Evolutionary conservation across 208 protist genomes (phyloP).

Genomic region (Trypanosoma avium): DNA sequence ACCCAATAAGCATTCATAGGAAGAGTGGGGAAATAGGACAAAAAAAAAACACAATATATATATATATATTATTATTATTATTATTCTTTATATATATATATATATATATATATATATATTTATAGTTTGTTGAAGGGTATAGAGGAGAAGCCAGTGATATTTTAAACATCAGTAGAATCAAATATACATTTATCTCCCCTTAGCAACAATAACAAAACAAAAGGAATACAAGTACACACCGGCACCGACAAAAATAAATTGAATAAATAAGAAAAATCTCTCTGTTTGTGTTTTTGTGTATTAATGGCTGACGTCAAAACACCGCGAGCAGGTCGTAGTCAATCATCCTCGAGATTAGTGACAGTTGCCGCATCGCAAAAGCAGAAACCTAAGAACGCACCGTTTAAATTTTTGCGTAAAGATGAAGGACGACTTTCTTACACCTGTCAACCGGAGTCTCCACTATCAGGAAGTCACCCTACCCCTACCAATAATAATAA

Average conservation of each 20-base stretch:
- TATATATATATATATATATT: no score
- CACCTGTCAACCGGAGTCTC: slow-evolving; percentile 20
- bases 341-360: slow-evolving; percentile 34
- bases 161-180: slow-evolving; percentile 2
- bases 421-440: slow-evolving; percentile 87
- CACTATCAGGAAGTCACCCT: slow-evolving; percentile 5
- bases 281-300: no score
- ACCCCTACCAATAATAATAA: slow-evolving; percentile 1
- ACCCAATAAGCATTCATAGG: no score
- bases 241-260: not conserved
- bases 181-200: not conserved
- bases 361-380: slow-evolving; percentile 68
- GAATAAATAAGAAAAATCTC: not conserved
- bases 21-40: no score
- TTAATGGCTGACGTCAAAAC: slow-evolving; percentile 22
- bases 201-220: no score
- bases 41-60: no score
- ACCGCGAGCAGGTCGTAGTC: slow-evolving; percentile 18
- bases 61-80: no score
- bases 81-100: no score
- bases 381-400: slow-evolving; percentile 60
- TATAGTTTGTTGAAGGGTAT: no score
- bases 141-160: no score
- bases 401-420: slow-evolving; percentile 80
- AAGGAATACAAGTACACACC: not conserved